Base-by-base conservation (phyloP, 495 filamentous ascomycete genomes). In the Friedmanniomyces endolithicus region DNA sequence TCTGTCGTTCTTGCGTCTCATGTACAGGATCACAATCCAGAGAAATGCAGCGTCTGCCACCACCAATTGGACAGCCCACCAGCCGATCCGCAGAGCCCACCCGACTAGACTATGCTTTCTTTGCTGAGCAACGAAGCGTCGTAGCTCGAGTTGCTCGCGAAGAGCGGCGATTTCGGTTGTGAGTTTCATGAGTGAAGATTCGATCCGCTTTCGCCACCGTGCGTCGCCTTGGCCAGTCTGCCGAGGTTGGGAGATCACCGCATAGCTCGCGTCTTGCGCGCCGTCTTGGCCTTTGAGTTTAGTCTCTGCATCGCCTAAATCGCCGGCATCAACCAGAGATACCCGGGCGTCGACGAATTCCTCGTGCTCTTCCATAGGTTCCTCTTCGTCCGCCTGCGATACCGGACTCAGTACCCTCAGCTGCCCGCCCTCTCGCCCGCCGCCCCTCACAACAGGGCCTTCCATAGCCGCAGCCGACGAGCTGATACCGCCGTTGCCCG, bases 91-190 rank as follows among this genome's bases (percentile, higher is more conserved):
- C 19, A 78, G 71, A 7, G 83, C 11, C 85, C 86, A 95, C n/a
- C 83, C 75, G 57, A 74, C 74, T 17, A 88, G 52, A 31, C 73
- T 75, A 24, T 72, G 75, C 40, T 76, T 76, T 37, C 68, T 71
- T 9, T 74, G 68, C 55, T 71, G 72, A 17, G 23, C 31, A 11
- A 50, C 23, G 67, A 79, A 75, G 14, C 79, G 70, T 2, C 78
- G 74, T 1, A 79, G 76, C 52, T 94, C 86, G 59, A 96, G 84
- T 65, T 95, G 87, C 68, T 98, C 92, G 22, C 92, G 77, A 59
- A 95, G 72, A n/a, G 92, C 92, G 3, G 92, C 87, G 17, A 97
- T 80, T 69, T 98, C 92, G 14, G 90, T 83, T 39, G 89, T 92
- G 74, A 98, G 83, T 62, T 86, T 86, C 40, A 90, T 84, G 52